phyloP scores from a whole-genome alignment of 2,329 filamentous ascomycete genomes.

The Hymenotorrendiella dingleyae region DNA sequence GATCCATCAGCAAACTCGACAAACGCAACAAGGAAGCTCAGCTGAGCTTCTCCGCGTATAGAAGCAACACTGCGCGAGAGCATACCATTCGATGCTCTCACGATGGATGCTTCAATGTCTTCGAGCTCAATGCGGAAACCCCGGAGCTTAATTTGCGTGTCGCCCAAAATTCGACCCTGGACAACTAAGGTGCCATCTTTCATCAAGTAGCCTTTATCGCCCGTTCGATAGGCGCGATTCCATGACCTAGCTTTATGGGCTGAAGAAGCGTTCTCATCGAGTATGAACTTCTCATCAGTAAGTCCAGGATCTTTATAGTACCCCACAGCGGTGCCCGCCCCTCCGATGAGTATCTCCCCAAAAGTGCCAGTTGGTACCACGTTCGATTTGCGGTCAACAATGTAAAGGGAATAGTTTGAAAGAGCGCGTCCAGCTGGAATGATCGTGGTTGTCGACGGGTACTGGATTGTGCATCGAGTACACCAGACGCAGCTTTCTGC shows the following conservation, averaged over 20 bases:
- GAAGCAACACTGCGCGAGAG: constrained; percentile 27
- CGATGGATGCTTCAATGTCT: constrained; percentile 35
- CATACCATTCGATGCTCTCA: constrained; percentile 16
- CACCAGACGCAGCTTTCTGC: neutral
- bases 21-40: constrained; percentile 30
- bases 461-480: neutral
- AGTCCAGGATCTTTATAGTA: constrained; percentile 25
- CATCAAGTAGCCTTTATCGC: constrained; percentile 28
- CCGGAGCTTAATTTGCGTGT: constrained; percentile 33
- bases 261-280: neutral
- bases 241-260: constrained; percentile 7
- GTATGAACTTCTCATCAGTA: constrained; percentile 33
- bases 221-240: constrained; percentile 24
- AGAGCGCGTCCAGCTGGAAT: neutral
- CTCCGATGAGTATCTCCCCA: constrained; percentile 38
- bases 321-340: constrained; percentile 31
- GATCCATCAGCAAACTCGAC: constrained; percentile 26
- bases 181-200: constrained; percentile 28
- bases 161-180: constrained; percentile 29
- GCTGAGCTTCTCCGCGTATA: constrained; percentile 11
- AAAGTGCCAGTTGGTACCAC: constrained; percentile 34
- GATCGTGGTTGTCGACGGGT: neutral
- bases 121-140: constrained; percentile 36
- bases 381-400: constrained; percentile 34
- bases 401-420: constrained; percentile 25